Evolutionary conservation across 2,329 filamentous ascomycete genomes (phyloP), one percentile per base, ranked within the genome.

Genomic region (Trichoderma cornu-damae): DNA sequence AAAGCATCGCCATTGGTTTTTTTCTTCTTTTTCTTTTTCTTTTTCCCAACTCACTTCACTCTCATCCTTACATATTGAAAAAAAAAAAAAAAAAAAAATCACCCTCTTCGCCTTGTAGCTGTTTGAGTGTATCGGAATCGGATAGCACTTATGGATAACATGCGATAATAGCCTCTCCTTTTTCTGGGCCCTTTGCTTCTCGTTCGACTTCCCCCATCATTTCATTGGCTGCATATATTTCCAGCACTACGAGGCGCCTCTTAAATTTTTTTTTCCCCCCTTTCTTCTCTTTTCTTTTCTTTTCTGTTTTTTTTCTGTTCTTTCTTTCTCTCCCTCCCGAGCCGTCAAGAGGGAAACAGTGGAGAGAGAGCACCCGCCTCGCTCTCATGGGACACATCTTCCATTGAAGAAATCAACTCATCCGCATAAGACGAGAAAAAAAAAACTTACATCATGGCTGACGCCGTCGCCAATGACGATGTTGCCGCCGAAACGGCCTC

Each of bases 401-500:
- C 52, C 12, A 32, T 49, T 30, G 47, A 55, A 52, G 24, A 26
- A 20, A 30, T 20, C 8, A 16, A 24, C 20, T n/a, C 1, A 35
- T 35, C 26, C 22, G 5, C 32, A 11, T 9, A 16, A 14, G n/a
- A 3, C 6, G 18, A 50, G 9, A 9, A 12, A 30, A 2, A 20
- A 20, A 20, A n/a, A 2, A 16, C 30, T 37, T 24, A 16, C 30
- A 58, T 22, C 56, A 66, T 66, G 62, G 44, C 51, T 37, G 50
- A 57, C 32, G 26, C 50, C 38, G 49, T 59, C 6, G n/a, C n/a
- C 22, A 49, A 44, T 20, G 49, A 59, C 18, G 50, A 61, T 16
- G 49, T 54, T 11, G 57, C 50, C 16, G 42, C 30, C 43, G 61
- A 64, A 26, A 47, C 60, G 8, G 59, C 44, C 16, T 62, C 63